Evolutionary conservation across 176 grass and related monocot genomes (phyloP), one percentile per base, ranked within the genome.

Genomic region (Dendrocalamus sinicus): DNA sequence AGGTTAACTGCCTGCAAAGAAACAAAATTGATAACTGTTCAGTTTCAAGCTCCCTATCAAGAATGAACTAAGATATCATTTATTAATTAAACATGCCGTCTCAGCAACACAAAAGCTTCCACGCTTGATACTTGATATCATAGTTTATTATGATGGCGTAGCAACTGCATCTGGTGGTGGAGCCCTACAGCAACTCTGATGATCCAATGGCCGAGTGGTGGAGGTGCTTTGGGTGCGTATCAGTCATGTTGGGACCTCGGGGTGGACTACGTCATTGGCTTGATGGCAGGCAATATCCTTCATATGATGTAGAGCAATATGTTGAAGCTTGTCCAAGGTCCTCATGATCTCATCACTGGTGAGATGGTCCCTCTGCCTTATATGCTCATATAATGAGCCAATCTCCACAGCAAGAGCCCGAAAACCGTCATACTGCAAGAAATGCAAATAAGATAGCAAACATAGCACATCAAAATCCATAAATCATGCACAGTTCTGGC

Each of bases 291-390:
- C 67, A 82, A 82, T 82, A 71, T 82, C 39, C 68, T 82, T 71
- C 67, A 72, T 82, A 28, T 82, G 66, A 53, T 20, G 79, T 70
- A 70, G 67, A 82, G 79, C 22, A 70, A 70, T 41, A n/a, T 58
- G 66, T 14, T 82, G 67, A 57, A 82, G 67, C 53, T 82, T 72
- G 52, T 82, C 80, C 80, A 72, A 82, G 67, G 52, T 82, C 67
- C 37, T 12, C 67, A 30, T 82, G 51, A 82, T 82, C n/a, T 82
- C 66, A 13, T 71, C 51, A 58, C 53, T 71, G 14, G 66, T 82
- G 50, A 44, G 39, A 58, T 71, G 54, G 22, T 58, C 37, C 9
- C 9, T 23, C n/a, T 71, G 52, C 43, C 67, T 71, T 30, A 71
- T 6, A 23, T 37, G 15, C 67, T 58, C 80, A 59, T 82, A 71